Conservation (phyloP, 768 basidiomycete species). For the Termitomyces sp. region DNA sequence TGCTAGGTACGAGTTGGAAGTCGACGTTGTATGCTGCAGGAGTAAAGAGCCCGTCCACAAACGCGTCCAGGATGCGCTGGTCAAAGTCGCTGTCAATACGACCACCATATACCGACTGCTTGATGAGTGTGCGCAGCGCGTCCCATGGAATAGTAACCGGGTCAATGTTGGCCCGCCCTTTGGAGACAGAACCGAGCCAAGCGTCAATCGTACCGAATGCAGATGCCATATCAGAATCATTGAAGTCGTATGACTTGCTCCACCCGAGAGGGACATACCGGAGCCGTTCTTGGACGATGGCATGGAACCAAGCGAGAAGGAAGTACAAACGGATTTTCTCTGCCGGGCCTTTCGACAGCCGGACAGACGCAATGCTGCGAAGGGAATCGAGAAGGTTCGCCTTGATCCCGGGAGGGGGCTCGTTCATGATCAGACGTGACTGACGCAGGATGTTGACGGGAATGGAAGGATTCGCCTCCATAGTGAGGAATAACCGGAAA, state of each 20-base stretch:
- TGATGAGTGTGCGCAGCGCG: constrained; percentile 88
- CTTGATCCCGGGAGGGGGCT: constrained; percentile 94
- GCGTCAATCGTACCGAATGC: constrained; percentile 89
- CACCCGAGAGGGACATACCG: constrained; percentile 95
- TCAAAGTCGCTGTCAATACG: constrained; percentile 94
- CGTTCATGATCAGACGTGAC: constrained; percentile 97
- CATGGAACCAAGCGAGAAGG: constrained; percentile 98
- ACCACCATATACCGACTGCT: constrained; percentile 95
- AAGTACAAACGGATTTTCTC: constrained; percentile 94
- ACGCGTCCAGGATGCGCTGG: constrained; percentile 86
- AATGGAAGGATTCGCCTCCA: constrained; percentile 94
- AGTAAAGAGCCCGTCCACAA: constrained; percentile 88
- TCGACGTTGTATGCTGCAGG: constrained; percentile 87
- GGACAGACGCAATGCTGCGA: constrained; percentile 60
- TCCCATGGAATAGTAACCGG: constrained; percentile 93
- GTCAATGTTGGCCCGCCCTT: constrained; percentile 88
- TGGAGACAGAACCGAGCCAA: constrained; percentile 77
- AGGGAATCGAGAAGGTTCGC: constrained; percentile 93
- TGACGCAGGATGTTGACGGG: constrained; percentile 96
- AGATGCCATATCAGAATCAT: constrained; percentile 95
- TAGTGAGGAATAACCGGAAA: constrained; percentile 96
- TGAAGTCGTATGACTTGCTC: constrained; percentile 98
- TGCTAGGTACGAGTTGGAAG: constrained; percentile 78
- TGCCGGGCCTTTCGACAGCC: constrained; percentile 78
- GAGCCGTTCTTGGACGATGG: constrained; percentile 92